Evolutionary conservation across 257 asterid species (phyloP).

Genomic region (Verbena officinalis): DNA sequence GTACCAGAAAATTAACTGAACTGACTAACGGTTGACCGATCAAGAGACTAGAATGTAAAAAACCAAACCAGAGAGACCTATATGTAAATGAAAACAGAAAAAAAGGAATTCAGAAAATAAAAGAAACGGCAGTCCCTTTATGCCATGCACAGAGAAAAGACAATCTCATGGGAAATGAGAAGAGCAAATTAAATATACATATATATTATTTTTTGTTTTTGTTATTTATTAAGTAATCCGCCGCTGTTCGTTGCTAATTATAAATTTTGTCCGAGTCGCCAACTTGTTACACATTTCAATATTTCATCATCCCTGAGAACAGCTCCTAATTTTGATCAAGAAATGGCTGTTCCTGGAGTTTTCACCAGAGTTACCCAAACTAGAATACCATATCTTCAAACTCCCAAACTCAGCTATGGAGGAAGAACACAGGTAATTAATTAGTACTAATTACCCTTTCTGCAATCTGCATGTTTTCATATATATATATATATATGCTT

Average conservation of each 20-base stretch:
- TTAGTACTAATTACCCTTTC: too few species aligned
- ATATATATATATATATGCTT: too few species aligned
- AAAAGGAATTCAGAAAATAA: not conserved
- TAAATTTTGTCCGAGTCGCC: constrained; percentile 36
- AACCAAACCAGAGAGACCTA: too few species aligned
- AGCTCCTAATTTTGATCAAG: constrained; percentile 10
- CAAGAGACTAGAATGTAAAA: too few species aligned
- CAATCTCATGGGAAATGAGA: constrained; percentile 31
- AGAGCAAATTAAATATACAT: too few species aligned
- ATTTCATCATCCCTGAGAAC: not conserved
- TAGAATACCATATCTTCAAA: constrained; percentile 23
- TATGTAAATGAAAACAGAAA: not conserved
- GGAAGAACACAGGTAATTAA: constrained; percentile 53
- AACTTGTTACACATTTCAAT: not conserved
- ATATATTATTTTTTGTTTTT: constrained; percentile 13
- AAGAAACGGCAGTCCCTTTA: not conserved
- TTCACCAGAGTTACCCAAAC: constrained; percentile 42
- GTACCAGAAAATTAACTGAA: too few species aligned
- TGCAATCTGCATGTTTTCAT: too few species aligned
- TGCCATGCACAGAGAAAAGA: constrained; percentile 22
- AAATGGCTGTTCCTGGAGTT: constrained; percentile 56
- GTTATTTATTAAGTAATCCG: constrained; percentile 2
- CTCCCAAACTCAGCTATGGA: constrained; percentile 33
- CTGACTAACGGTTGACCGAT: too few species aligned
- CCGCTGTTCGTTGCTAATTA: constrained; percentile 29